Base-by-base conservation (phyloP, 805 yeast species). In the Candida boleticola region DNA sequence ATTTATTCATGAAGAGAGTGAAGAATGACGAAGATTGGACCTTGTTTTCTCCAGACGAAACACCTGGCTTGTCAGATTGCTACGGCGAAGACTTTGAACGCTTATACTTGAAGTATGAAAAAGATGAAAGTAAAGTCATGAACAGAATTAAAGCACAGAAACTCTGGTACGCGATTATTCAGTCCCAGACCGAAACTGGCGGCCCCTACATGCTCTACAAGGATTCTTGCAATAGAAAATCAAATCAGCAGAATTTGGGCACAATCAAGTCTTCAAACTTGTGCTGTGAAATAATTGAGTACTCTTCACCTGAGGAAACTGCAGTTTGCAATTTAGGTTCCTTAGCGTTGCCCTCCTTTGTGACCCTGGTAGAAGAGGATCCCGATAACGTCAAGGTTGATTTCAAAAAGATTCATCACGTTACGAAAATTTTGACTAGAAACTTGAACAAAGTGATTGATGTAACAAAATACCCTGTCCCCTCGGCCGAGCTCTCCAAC, bases 251-350 rank as follows among this genome's bases (percentile, higher is more conserved):
- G 73, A 92, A 92, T 63, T 69, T 92, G 54, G 98, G 99, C 39
- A 79, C 83, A 14, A 92, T 92, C 64, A 90, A 90, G 64, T 87
- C 96, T 5, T 89, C 97, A 3, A 92, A 92, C 64, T 71, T 92
- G 58, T 92, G 99, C 65, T 86, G 96, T 65, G 99, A 92, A 66
- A 84, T 92, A 51, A 85, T 92, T 35, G 96, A 92, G 64, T 90
- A 87, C 63, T 87, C 96, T 3, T 80, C 93, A 4, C 82, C 87
- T n/a, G 86, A 87, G 25, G 97, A 92, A 70, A 85, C 88, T 39
- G 97, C 97, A 2, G 98, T 92, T 25, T 93, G 98, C 73, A 92
- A 92, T 66, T 73, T 92, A 55, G 98, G 92, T 1, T 90, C 97
- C 19, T 63, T 92, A 45, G 96, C 96, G 1, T 73, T 92, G 44